Evolutionary conservation across 352 stramenopile genomes (phyloP), one percentile per base, ranked within the genome.

Genomic region (Phytophthora citricola): DNA sequence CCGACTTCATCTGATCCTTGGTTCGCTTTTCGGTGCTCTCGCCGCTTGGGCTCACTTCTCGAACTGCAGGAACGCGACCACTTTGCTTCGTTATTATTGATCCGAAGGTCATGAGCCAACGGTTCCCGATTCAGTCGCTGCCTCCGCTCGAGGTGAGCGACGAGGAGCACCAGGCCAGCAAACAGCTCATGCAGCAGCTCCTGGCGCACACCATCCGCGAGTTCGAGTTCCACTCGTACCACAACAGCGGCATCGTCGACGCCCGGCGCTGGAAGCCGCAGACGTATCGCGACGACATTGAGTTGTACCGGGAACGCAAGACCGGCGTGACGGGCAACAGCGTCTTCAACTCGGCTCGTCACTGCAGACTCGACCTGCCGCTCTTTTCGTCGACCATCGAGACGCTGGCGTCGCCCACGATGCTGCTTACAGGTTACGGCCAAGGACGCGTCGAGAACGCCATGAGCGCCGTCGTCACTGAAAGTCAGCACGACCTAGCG

Each of bases 401-500:
- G 59, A 71, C 52, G 5, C 40, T 73, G n/a, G 63, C 70, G n/a
- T 56, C 76, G 2, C 60, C 67, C 0, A 79, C 63, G 38, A 75
- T 89, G 69, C 61, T 87, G 20, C 67, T 89, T 20, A 79, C 81
- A 15, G 82, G 82, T 34, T 72, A 79, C 24, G 62, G 75, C 34
- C 62, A 65, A 22, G 82, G 82, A 14, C 73, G 69, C 34, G 67
- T 91, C 4, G 82, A 89, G 49, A 81, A 85, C 65, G 74, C 74
- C 12, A 83, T 91, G 61, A 85, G 75, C 53, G 78, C 79, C 0
- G 59, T 81, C 2, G 66, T 89, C 12, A 85, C 82, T 22, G 77
- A 82, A 59, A 80, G 70, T 6, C 75, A 86, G 29, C 67, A 86
- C 34, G 82, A 91, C 47, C 61, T 88, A 26, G 78, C 82, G 36